Evolutionary conservation across 179 eudicot species (phyloP), one percentile per base, ranked within the genome.

Genomic region (Actinidia arguta): DNA sequence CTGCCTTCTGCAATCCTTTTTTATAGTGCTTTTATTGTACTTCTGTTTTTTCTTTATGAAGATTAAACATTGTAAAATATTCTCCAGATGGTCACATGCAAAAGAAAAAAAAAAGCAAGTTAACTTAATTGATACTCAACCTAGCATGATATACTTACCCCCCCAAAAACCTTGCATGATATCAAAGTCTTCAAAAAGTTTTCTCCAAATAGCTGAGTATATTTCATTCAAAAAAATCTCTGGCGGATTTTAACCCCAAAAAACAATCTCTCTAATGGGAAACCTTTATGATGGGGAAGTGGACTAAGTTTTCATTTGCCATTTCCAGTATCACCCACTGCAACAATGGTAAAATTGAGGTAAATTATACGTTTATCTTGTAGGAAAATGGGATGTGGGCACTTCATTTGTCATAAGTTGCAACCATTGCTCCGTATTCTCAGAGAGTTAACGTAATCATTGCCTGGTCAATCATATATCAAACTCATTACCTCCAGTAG

Each of bases 371-470:
- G 13, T 36, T 66, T 66, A 8, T 46, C 47, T 42, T 42, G 73
- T 50, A 69, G 51, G 36, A n/a, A 69, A 69, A 3, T 69, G n/a
- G 12, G 50, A 50, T 68, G 39, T 42, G 50, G 73, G 73, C n/a
- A 9, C 50, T 42, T 68, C 36, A 42, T 69, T 39, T 44, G 25
- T 70, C 73, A 11, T 44, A n/a, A 69, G 9, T 50, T n/a, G n/a
- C n/a, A n/a, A n/a, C n/a, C n/a, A n/a, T 70, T 70, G 74, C 74
- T 70, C 44, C 44, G 52, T 12, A 51, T 70, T 12, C 51, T 44
- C 44, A n/a, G n/a, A n/a, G 74, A 70, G n/a, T 48, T 22, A 27
- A 55, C 14, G 0, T 61, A 47, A 22, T 24, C 2, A 63, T 24
- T 72, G 27, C 11, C 16, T 68, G 51, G 46, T 16, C 17, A 16